Evolutionary conservation across 2,329 filamentous ascomycete species (phyloP), one percentile per base, ranked within the genome.

Genomic region (Colletotrichum eremochloae): DNA sequence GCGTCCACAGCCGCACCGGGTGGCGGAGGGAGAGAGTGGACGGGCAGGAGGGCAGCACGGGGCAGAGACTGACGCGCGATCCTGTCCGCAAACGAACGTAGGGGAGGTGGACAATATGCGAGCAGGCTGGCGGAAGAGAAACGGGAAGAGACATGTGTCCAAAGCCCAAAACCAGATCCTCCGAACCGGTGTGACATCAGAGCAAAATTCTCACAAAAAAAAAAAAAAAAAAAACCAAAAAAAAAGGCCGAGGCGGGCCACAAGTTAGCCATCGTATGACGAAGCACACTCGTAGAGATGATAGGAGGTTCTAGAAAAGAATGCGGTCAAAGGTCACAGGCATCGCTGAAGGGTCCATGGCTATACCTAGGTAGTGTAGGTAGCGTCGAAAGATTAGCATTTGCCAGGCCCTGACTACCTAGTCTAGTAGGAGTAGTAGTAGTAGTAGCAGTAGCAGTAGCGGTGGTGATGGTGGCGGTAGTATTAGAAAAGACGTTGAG

Each of bases 301-400:
- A 40, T 18, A 18, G 44, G 4, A 40, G 38, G 44, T 8, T 20
- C 5, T 46, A 6, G 6, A 46, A 3, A 7, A 20, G 6, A 1
- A 50, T 6, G 9, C 24, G 38, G 18, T 24, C 24, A 24, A 24
- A 24, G 24, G 24, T 33, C 38, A 40, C 15, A 33, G 7, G 9
- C 15, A 40, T 24, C 12, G 5, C 14, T n/a, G 7, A 20, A n/a
- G 15, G 18, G 24, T 40, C 9, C 6, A 29, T 20, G 44, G 15
- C 36, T 24, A 29, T 31, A 8, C 24, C 24, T 24, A 24, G 24
- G 24, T 24, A 20, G 33, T 33, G 33, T 46, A 33, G 24, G 9
- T 46, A n/a, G 57, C 40, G 52, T 66, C 40, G 33, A 57, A 64
- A 33, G 44, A 69, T 60, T 69, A 46, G 38, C 67, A 58, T 52